Conservation (phyloP, 768 basidiomycete species). For the Holtermannia corniformis region DNA sequence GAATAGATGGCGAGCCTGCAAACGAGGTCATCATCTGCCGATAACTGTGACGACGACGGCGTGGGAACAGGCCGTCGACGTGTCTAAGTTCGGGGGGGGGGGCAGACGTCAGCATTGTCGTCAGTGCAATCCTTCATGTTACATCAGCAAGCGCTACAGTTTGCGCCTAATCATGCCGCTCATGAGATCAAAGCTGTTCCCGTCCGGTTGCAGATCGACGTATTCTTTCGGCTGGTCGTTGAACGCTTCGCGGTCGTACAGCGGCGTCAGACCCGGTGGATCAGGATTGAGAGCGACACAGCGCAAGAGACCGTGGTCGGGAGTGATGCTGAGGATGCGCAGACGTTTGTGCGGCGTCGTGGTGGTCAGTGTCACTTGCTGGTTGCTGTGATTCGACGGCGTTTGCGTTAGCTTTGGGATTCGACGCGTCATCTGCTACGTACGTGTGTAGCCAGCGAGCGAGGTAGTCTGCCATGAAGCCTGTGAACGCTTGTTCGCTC, state of each 20-base stretch:
- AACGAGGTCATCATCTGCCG: constrained; percentile 12
- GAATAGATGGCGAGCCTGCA: neutral
- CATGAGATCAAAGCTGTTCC: constrained; percentile 95
- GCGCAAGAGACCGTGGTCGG: constrained; percentile 75
- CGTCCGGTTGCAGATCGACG: constrained; percentile 91
- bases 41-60: constrained; percentile 23
- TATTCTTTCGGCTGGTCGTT: constrained; percentile 44
- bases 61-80: constrained; percentile 14
- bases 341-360: constrained; percentile 59
- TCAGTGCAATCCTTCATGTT: neutral
- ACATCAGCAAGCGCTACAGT: constrained; percentile 14
- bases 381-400: constrained; percentile 12
- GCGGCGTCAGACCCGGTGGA: constrained; percentile 15
- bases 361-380: constrained; percentile 62
- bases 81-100: constrained; percentile 22
- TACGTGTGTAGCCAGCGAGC: constrained; percentile 85
- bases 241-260: constrained; percentile 24
- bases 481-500: constrained; percentile 57
- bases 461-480: constrained; percentile 72
- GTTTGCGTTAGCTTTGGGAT: neutral
- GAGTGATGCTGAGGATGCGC: constrained; percentile 74
- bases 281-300: constrained; percentile 46
- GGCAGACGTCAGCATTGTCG: neutral
- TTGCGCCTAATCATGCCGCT: constrained; percentile 66
- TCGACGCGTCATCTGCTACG: constrained; percentile 39